phyloP scores from a whole-genome alignment of 768 basidiomycete genomes.

The Podaxis sp. region DNA sequence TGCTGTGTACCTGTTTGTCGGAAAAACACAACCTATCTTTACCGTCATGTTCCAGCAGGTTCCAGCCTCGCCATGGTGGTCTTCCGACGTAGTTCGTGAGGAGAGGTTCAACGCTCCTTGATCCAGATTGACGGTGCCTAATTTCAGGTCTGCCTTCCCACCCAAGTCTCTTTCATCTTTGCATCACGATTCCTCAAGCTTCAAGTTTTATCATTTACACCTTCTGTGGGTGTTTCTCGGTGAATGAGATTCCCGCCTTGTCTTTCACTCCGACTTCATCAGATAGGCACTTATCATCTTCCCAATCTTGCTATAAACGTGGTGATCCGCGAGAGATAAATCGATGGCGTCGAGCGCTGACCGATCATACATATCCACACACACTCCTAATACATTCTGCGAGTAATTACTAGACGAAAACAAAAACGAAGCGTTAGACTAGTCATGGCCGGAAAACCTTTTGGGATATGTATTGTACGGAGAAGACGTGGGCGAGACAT shows the following conservation, averaged over 20 bases:
- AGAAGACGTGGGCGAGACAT: conserved; percentile 20
- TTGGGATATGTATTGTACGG: conserved; percentile 25
- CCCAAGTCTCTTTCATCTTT: no score
- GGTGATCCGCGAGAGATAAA: conserved; percentile 8
- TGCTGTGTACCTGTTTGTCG: not conserved
- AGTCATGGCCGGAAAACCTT: conserved; percentile 23
- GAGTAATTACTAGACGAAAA: conserved; percentile 26
- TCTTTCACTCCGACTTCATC: not conserved
- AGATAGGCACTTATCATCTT: conserved; percentile 11
- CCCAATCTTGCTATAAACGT: not conserved
- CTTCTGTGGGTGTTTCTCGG: not conserved
- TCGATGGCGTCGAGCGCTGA: conserved; percentile 12
- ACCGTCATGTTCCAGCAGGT: not conserved
- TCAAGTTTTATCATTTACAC: not conserved
- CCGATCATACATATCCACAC: conserved; percentile 30
- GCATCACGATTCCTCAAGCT: no score
- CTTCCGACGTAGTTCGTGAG: not conserved
- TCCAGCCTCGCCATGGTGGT: not conserved
- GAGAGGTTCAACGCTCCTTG: not conserved
- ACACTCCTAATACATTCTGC: conserved; percentile 32
- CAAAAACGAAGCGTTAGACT: conserved; percentile 17
- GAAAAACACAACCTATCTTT: not conserved
- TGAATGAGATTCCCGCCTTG: not conserved
- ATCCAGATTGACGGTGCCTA: no score
- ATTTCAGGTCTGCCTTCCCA: no score